Conservation (phyloP, 306 rosid genomes). For the Cucurbita argyrosperma region DNA sequence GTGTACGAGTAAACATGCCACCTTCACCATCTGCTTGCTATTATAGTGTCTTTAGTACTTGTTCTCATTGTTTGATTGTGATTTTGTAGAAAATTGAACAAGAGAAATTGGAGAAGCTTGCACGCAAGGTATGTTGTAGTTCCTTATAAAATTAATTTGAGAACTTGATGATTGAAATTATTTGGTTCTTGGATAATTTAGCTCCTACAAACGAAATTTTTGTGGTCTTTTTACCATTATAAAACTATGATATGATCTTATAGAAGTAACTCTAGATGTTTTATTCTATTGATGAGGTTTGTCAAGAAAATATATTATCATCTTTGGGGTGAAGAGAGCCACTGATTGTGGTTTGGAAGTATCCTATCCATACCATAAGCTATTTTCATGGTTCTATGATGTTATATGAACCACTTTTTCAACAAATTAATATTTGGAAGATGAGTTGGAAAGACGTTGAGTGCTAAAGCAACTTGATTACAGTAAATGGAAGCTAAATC, state of each 20-base stretch:
- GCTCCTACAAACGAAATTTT: background rate
- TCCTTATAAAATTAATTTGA: background rate
- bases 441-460: background rate
- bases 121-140: background rate
- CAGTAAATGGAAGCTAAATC: background rate
- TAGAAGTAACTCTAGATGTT: background rate
- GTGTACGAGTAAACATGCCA: background rate
- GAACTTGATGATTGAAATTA: background rate
- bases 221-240: background rate
- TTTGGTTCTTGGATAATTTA: conserved; percentile 1
- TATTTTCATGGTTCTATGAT: background rate
- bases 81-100: conserved; percentile 2
- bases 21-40: background rate
- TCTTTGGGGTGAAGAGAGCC: background rate
- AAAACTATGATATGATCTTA: background rate
- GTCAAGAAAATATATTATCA: background rate
- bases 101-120: conserved; percentile 5
- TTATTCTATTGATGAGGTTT: background rate
- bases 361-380: background rate
- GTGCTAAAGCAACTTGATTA: background rate
- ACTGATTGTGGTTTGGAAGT: background rate
- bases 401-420: background rate
- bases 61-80: background rate
- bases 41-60: background rate
- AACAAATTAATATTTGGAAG: background rate